A percentile compares a stretch with the other conserved stretches of the same genome.
Evolutionary conservation across 2,329 filamentous ascomycete genomes (phyloP).

Genomic region (Monosporascus sp.): DNA sequence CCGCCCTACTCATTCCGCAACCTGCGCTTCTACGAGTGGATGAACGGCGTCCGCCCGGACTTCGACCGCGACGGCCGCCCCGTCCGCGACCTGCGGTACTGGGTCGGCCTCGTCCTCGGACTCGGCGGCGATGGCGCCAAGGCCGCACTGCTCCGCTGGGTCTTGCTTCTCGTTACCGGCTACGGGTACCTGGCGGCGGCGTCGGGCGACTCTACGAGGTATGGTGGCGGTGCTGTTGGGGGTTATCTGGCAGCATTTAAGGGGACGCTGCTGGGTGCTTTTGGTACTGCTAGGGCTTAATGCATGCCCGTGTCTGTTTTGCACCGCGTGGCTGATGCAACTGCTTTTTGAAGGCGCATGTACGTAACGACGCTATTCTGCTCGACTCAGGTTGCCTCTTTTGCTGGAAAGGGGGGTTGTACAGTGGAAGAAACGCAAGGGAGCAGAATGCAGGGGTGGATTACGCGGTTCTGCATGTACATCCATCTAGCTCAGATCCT

Average conservation of each 20-base stretch:
- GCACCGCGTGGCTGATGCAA: no score
- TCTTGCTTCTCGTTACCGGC: slow-evolving; percentile 17
- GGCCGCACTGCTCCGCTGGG: slow-evolving; percentile 49
- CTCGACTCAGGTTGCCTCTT: no score
- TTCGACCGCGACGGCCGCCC: slow-evolving; percentile 58
- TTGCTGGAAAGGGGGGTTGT: no score
- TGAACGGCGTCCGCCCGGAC: slow-evolving; percentile 45
- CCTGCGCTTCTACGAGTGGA: slow-evolving; percentile 38
- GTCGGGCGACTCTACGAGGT: no score
- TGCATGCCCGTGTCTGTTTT: no score
- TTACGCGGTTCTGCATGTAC: no score
- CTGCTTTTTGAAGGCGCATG: no score
- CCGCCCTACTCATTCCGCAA: slow-evolving; percentile 51
- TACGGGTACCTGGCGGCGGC: neutral
- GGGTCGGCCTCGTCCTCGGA: slow-evolving; percentile 44
- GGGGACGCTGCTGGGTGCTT: neutral
- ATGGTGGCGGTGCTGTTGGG: neutral
- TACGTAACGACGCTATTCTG: no score
- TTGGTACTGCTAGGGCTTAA: neutral
- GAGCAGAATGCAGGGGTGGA: no score
- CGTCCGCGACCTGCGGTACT: slow-evolving; percentile 48
- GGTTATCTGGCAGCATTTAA: neutral
- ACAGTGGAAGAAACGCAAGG: no score
- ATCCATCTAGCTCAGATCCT: no score
- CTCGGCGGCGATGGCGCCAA: slow-evolving; percentile 46